Conservation (phyloP, 352 stramenopile genomes). For the Globisporangium mamillatum region DNA sequence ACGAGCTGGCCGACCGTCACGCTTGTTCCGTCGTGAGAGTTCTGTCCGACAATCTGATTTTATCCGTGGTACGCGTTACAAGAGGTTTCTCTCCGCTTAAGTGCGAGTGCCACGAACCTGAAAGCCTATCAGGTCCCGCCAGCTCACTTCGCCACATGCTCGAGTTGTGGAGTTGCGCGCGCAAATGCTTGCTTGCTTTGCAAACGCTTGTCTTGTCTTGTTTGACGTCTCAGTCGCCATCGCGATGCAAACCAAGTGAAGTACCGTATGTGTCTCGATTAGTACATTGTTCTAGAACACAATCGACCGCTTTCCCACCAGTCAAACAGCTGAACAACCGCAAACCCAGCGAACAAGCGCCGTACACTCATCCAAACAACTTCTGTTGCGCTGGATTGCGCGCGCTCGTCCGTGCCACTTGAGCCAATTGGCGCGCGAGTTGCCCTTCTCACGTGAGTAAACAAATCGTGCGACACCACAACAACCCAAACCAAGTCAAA, state of each 20-base stretch:
- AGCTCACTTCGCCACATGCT: background rate
- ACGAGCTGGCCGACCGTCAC: background rate
- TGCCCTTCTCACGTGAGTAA: conserved; percentile 2
- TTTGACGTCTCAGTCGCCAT: background rate
- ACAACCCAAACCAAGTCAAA: background rate
- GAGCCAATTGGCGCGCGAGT: conserved; percentile 4
- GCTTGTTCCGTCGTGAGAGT: background rate
- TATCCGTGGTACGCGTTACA: background rate
- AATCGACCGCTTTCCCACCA: background rate
- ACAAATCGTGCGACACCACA: background rate
- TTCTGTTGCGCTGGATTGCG: background rate
- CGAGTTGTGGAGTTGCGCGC: conserved; percentile 4
- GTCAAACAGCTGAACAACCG: background rate
- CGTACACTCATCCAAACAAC: conserved; percentile 2
- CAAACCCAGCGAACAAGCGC: background rate
- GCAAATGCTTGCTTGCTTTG: background rate
- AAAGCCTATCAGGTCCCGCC: conserved; percentile 7
- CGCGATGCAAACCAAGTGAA: background rate
- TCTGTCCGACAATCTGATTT: background rate
- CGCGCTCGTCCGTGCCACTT: background rate
- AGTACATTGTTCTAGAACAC: conserved; percentile 8
- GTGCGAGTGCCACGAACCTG: background rate
- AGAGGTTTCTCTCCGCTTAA: background rate
- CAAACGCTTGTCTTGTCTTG: background rate
- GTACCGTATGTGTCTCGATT: background rate